These are phyloP conservation scores for Lachnellula occidentalis DNA, from an alignment of 2,329 filamentous ascomycete species.

Conservation along the genomic window DNA sequence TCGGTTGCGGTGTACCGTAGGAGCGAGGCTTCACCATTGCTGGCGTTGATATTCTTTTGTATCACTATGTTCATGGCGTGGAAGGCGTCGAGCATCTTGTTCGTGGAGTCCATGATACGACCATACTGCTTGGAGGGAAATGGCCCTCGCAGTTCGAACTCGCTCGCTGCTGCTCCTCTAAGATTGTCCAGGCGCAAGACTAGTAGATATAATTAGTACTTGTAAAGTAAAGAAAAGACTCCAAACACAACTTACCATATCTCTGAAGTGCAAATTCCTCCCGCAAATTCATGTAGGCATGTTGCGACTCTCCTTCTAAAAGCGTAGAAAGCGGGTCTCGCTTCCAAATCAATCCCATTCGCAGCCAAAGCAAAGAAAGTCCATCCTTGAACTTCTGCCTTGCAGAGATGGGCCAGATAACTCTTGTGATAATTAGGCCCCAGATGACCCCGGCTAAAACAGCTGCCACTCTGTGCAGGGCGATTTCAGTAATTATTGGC, in stretches of 20 bases:
- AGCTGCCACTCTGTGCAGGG: slow-evolving; percentile 78
- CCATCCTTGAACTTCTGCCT: slow-evolving; percentile 84
- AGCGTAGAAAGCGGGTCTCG: slow-evolving; percentile 79
- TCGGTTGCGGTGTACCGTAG: slow-evolving; percentile 75
- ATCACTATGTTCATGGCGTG: slow-evolving; percentile 95
- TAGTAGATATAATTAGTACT: slow-evolving; percentile 28
- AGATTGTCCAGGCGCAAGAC: slow-evolving; percentile 65
- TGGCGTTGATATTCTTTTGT: slow-evolving; percentile 68
- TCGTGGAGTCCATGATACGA: slow-evolving; percentile 72
- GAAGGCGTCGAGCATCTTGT: slow-evolving; percentile 84
- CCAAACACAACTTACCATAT: slow-evolving; percentile 47
- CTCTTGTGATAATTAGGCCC: slow-evolving; percentile 82
- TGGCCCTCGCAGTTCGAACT: slow-evolving; percentile 83
- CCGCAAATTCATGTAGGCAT: slow-evolving; percentile 76
- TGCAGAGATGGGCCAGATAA: slow-evolving; percentile 92
- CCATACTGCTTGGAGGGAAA: slow-evolving; percentile 73
- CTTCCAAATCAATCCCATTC: slow-evolving; percentile 96
- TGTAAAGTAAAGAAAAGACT: slow-evolving; percentile 8
- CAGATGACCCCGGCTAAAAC: slow-evolving; percentile 85
- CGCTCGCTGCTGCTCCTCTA: slow-evolving; percentile 66
- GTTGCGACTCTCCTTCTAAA: slow-evolving; percentile 48
- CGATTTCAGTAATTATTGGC: slow-evolving; percentile 83
- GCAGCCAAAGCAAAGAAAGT: slow-evolving; percentile 83
- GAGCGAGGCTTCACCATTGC: slow-evolving; percentile 74
- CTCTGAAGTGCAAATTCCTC: slow-evolving; percentile 85